Conservation (phyloP, 441 rosid species). For the Erodium chrysanthum region DNA sequence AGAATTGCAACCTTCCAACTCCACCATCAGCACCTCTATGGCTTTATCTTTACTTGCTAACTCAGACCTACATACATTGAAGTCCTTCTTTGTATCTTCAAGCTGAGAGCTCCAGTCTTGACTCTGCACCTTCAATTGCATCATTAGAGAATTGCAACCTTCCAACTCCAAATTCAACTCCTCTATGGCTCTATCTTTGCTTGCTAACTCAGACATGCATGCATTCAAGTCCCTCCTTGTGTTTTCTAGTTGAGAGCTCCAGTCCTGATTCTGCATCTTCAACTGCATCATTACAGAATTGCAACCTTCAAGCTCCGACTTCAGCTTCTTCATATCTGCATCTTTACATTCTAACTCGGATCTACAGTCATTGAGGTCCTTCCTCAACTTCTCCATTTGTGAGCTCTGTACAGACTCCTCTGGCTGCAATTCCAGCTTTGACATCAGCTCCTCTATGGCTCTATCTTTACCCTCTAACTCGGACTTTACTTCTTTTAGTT, state of each 20-base stretch:
- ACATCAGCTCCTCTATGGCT: too few species aligned
- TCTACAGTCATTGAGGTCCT: too few species aligned
- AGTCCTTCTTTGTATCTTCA: slow-evolving; percentile 40
- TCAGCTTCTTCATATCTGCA: too few species aligned
- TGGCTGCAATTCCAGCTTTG: too few species aligned
- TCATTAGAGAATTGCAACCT: slow-evolving; percentile 31
- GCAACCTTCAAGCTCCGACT: too few species aligned
- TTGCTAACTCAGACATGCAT: slow-evolving; percentile 34
- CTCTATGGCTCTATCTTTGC: slow-evolving; percentile 36
- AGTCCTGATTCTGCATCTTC: slow-evolving; percentile 24
- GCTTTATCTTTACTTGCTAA: slow-evolving; percentile 37
- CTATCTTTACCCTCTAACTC: too few species aligned
- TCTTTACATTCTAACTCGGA: too few species aligned
- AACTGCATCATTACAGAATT: too few species aligned
- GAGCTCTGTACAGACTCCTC: too few species aligned
- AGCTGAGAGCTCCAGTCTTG: slow-evolving; percentile 48
- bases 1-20: slow-evolving; percentile 39
- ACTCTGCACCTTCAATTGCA: slow-evolving; percentile 31
- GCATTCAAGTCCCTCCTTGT: slow-evolving; percentile 35
- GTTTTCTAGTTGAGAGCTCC: slow-evolving; percentile 47
- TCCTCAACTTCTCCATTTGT: too few species aligned
- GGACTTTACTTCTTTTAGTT: too few species aligned
- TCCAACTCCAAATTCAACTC: slow-evolving; percentile 45
- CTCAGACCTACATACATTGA: slow-evolving; percentile 33
- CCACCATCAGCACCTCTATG: slow-evolving; percentile 35